phyloP scores from a whole-genome alignment of 1,139 yeast genomes.

The Blastobotrys arbuscula region DNA sequence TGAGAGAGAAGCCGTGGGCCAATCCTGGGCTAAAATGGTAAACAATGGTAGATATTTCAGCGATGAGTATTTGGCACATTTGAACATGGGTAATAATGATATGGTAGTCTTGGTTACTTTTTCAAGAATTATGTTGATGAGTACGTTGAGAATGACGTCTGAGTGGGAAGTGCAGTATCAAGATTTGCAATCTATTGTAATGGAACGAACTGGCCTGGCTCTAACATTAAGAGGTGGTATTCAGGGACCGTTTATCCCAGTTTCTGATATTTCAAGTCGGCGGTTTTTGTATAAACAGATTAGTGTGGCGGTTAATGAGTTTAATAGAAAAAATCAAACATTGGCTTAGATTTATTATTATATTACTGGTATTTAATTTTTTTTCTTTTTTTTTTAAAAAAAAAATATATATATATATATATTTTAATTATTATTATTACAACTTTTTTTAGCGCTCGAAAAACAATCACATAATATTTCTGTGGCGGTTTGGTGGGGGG shows the following conservation, averaged over 20 bases:
- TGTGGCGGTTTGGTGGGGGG: no score
- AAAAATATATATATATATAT: background rate
- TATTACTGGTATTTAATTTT: background rate
- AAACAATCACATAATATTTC: background rate
- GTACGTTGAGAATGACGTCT: constrained; percentile 53
- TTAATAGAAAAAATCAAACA: constrained; percentile 42
- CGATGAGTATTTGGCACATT: constrained; percentile 81
- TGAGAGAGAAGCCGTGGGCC: constrained; percentile 90
- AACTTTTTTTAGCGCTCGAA: background rate
- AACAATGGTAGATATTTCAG: constrained; percentile 71
- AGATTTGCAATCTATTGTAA: constrained; percentile 59
- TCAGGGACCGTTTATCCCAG: constrained; percentile 74
- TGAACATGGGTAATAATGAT: constrained; percentile 57
- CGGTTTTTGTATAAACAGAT: constrained; percentile 66
- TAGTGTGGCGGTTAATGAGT: constrained; percentile 74
- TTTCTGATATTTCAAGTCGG: constrained; percentile 62
- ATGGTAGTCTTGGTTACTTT: constrained; percentile 72
- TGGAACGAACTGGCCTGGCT: constrained; percentile 76
- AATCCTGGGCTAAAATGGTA: constrained; percentile 78
- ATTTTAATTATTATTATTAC: constrained; percentile 3
- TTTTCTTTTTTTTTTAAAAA: background rate
- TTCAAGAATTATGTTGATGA: constrained; percentile 62
- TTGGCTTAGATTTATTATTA: constrained; percentile 15
- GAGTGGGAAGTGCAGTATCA: constrained; percentile 65
- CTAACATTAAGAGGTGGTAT: constrained; percentile 54